phyloP scores from a whole-genome alignment of 768 basidiomycete species.

The Mycena galericulata region DNA sequence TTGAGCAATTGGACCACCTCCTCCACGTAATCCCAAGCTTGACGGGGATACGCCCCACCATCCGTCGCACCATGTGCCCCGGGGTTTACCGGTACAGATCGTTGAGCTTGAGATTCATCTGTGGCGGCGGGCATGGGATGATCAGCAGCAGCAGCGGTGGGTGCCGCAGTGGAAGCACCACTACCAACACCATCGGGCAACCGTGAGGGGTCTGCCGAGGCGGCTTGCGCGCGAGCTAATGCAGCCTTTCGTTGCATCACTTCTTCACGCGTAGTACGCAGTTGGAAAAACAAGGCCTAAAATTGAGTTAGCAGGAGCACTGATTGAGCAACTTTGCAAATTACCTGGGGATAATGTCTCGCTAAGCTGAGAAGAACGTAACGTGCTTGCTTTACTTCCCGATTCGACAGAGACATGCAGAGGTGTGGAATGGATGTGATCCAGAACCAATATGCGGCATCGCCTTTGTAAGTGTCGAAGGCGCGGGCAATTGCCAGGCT shows the following conservation, averaged over 20 bases:
- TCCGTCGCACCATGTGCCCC: constrained; percentile 41
- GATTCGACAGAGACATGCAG: constrained; percentile 86
- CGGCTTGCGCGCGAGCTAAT: constrained; percentile 49
- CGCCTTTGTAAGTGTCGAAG: constrained; percentile 96
- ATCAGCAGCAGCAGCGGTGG: constrained; percentile 14
- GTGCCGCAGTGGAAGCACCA: constrained; percentile 4
- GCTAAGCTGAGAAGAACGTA: constrained; percentile 91
- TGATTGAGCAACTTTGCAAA: not conserved
- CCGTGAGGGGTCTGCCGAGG: constrained; percentile 45
- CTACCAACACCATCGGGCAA: constrained; percentile 37
- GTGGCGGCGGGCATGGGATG: constrained; percentile 35
- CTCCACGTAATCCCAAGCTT: constrained; percentile 91
- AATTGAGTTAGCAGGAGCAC: constrained; percentile 18
- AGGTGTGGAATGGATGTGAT: constrained; percentile 97
- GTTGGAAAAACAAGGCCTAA: constrained; percentile 94
- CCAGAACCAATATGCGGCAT: constrained; percentile 99
- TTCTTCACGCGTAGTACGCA: constrained; percentile 88
- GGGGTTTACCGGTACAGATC: constrained; percentile 24
- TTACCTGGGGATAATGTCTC: constrained; percentile 88
- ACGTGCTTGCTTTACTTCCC: constrained; percentile 93
- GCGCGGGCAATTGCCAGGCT: constrained; percentile 78
- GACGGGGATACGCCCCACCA: constrained; percentile 55
- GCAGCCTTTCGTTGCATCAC: constrained; percentile 56
- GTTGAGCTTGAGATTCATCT: constrained; percentile 33
- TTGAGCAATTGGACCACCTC: constrained; percentile 95